A percentile compares a stretch with the other conserved stretches of the same genome.
Conservation (phyloP, 2,329 filamentous ascomycete species). For the Trichoderma sp. region DNA sequence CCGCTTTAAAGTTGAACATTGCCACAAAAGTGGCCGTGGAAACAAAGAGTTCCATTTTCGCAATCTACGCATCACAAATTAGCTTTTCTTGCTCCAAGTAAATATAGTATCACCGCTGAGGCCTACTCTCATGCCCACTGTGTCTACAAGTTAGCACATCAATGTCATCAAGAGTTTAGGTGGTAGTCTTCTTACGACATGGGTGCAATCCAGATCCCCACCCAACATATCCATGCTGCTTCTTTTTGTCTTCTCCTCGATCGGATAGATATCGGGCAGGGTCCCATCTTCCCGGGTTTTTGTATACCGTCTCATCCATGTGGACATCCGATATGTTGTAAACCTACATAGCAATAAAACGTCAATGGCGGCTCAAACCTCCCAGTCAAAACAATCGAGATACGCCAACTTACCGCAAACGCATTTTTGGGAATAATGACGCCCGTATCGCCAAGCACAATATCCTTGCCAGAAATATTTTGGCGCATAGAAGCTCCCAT, state of each 20-base stretch:
- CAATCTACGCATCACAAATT: constrained; percentile 43
- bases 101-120: too few species aligned
- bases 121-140: constrained; percentile 25
- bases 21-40: constrained; percentile 55
- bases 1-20: constrained; percentile 51
- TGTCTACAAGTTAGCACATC: not conserved
- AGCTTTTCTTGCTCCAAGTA: constrained; percentile 26
- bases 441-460: constrained; percentile 49
- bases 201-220: constrained; percentile 45
- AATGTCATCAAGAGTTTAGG: not conserved
- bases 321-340: constrained; percentile 55
- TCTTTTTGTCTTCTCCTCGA: constrained; percentile 50
- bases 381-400: too few species aligned
- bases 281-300: constrained; percentile 54
- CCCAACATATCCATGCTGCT: constrained; percentile 39
- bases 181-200: constrained; percentile 37
- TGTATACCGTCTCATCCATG: constrained; percentile 53
- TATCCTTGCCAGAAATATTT: constrained; percentile 51
- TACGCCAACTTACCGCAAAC: constrained; percentile 44
- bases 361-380: not conserved
- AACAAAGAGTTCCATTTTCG: constrained; percentile 57
- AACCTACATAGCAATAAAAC: constrained; percentile 31
- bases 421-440: constrained; percentile 55
- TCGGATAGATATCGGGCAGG: constrained; percentile 53
- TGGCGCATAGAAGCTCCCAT: constrained; percentile 55